A percentile compares a stretch with the other conserved stretches of the same genome.
Evolutionary conservation across 2,329 filamentous ascomycete species (phyloP).

Genomic region (Fusarium heterosporum): DNA sequence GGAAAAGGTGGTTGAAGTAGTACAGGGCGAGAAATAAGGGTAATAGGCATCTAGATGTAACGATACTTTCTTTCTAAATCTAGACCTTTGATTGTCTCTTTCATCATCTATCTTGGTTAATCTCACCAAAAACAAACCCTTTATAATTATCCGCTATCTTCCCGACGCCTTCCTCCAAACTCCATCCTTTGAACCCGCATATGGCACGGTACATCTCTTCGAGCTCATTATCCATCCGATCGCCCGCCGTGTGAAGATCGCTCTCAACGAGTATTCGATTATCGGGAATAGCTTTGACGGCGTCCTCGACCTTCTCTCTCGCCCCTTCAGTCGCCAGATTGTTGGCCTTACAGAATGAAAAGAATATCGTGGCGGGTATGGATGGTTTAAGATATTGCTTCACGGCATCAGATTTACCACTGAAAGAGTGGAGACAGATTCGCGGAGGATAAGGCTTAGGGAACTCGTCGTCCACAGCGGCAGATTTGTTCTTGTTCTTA

Average conservation of each 20-base stretch:
- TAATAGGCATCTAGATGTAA: accelerated
- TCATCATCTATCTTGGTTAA: no score
- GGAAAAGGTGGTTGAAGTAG: background rate
- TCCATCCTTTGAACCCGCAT: slow-evolving; percentile 81
- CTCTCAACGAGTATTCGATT: slow-evolving; percentile 85
- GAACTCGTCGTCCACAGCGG: slow-evolving; percentile 47
- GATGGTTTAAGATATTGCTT: slow-evolving; percentile 79
- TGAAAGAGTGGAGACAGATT: slow-evolving; percentile 92
- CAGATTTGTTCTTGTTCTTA: slow-evolving; percentile 5
- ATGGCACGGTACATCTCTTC: slow-evolving; percentile 78
- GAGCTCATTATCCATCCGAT: slow-evolving; percentile 79
- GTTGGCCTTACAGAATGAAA: slow-evolving; percentile 85
- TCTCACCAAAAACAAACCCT: slow-evolving; percentile 74
- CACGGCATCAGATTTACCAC: slow-evolving; percentile 77
- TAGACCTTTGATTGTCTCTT: background rate
- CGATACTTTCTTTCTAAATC: background rate
- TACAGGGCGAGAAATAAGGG: background rate
- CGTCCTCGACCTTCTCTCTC: slow-evolving; percentile 65
- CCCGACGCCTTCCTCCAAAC: slow-evolving; percentile 73
- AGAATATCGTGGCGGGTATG: slow-evolving; percentile 81
- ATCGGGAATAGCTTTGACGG: slow-evolving; percentile 78
- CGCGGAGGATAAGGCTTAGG: slow-evolving; percentile 75
- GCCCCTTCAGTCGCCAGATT: slow-evolving; percentile 71
- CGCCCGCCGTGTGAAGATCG: slow-evolving; percentile 83
- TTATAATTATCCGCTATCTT: slow-evolving; percentile 78